phyloP scores from a whole-genome alignment of 139 green algal species.

The Mesotaenium endlicherianum region DNA sequence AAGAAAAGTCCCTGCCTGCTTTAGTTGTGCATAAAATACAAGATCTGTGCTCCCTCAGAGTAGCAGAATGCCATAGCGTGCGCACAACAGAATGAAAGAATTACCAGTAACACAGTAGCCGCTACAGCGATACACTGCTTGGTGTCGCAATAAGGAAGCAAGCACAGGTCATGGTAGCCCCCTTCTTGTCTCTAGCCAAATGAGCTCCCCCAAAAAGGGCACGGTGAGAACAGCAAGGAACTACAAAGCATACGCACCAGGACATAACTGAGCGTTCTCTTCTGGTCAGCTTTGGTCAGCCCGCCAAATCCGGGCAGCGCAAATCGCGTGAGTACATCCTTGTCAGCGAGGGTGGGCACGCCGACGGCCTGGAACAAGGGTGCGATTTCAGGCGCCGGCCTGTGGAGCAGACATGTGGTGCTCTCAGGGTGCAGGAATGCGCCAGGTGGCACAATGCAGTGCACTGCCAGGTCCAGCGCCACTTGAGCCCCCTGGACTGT shows the following conservation, averaged over 20 bases:
- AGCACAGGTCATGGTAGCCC: too few species aligned
- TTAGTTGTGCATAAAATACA: too few species aligned
- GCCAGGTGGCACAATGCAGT: slow-evolving; percentile 39
- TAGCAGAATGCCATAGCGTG: too few species aligned
- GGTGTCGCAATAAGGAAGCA: too few species aligned
- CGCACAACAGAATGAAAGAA: too few species aligned
- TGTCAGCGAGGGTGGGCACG: slow-evolving; percentile 42
- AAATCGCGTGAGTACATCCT: slow-evolving; percentile 42
- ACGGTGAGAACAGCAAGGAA: too few species aligned
- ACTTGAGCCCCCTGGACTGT: neutral
- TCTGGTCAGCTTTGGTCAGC: neutral
- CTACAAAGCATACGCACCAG: slow-evolving; percentile 17
- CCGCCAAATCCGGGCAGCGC: slow-evolving; percentile 51
- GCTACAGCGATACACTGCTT: too few species aligned
- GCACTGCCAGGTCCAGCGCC: neutral
- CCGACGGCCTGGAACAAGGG: slow-evolving; percentile 38
- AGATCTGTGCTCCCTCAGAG: too few species aligned
- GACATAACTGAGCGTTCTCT: slow-evolving; percentile 37
- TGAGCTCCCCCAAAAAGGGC: too few species aligned
- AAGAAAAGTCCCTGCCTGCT: too few species aligned
- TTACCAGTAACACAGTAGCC: too few species aligned
- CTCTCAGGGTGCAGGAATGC: slow-evolving; percentile 24
- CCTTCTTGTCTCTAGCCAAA: too few species aligned
- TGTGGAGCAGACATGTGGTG: slow-evolving; percentile 5
- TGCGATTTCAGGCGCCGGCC: neutral